These are phyloP conservation scores for Blastomyces parvus DNA, from an alignment of 2,329 filamentous ascomycete species.

Conservation along the genomic window DNA sequence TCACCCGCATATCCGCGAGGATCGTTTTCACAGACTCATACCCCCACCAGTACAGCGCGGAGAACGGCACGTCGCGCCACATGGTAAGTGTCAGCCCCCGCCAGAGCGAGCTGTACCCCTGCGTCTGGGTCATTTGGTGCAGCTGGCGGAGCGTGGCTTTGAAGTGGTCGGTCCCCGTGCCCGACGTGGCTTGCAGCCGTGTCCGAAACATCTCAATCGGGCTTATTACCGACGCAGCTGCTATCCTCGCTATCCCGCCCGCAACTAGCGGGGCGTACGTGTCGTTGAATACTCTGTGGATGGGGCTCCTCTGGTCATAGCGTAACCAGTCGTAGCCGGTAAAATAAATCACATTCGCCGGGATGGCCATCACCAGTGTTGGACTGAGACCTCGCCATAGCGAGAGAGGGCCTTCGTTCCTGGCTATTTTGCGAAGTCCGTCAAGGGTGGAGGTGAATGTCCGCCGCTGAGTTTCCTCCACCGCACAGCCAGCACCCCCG, in stretches of 20 bases:
- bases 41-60: conserved; percentile 95
- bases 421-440: conserved; percentile 84
- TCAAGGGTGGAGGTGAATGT: conserved; percentile 88
- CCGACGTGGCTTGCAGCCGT: conserved; percentile 69
- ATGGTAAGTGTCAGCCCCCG: conserved; percentile 80
- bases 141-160: conserved; percentile 68
- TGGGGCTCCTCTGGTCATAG: conserved; percentile 60
- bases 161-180: conserved; percentile 55
- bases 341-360: conserved; percentile 96
- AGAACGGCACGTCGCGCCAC: conserved; percentile 96
- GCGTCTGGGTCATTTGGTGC: conserved; percentile 63
- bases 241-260: conserved; percentile 64
- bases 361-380: conserved; percentile 86
- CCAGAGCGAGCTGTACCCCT: conserved; percentile 80
- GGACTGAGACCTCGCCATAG: conserved; percentile 92
- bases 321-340: conserved; percentile 95
- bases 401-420: conserved; percentile 77
- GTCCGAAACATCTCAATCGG: conserved; percentile 94
- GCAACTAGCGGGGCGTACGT: conserved; percentile 70
- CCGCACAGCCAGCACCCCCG: conserved; percentile 60
- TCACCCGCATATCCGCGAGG: conserved; percentile 57
- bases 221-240: conserved; percentile 73
- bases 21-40: conserved; percentile 74
- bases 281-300: conserved; percentile 55
- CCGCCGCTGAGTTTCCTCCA: conserved; percentile 73